phyloP scores from a whole-genome alignment of 2,329 filamentous ascomycete genomes.

The Chaetoscypha palmicola region DNA sequence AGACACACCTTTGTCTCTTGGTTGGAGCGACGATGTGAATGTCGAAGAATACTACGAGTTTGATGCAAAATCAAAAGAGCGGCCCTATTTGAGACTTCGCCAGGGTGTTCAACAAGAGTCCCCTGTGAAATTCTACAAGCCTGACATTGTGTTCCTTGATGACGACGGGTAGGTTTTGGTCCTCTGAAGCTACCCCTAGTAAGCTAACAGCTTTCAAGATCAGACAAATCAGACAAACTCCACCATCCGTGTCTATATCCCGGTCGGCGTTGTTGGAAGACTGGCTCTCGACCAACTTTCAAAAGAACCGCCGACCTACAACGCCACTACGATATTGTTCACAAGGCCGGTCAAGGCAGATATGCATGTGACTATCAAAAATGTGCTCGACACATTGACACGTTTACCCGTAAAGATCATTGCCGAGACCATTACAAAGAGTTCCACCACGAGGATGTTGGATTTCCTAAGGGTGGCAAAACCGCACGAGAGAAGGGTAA shows the following conservation, averaged over 20 bases:
- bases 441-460: constrained; percentile 38
- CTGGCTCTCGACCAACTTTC: constrained; percentile 16
- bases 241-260: constrained; percentile 21
- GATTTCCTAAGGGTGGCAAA: constrained; percentile 15
- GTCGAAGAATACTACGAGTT: constrained; percentile 4
- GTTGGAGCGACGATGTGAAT: constrained; percentile 3
- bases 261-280: constrained; percentile 13
- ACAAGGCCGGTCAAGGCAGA: constrained; percentile 21
- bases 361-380: constrained; percentile 28
- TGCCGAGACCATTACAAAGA: constrained; percentile 41
- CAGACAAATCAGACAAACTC: background rate
- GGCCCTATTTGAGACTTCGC: constrained; percentile 2
- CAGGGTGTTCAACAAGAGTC: no score
- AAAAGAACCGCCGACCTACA: constrained; percentile 32
- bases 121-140: background rate
- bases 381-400: constrained; percentile 28
- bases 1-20: constrained; percentile 5
- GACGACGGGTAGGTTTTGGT: constrained; percentile 1
- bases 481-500: constrained; percentile 9
- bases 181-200: background rate
- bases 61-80: constrained; percentile 1
- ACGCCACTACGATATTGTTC: constrained; percentile 31
- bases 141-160: constrained; percentile 5
- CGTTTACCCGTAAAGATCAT: constrained; percentile 43
- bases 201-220: background rate